Conservation (phyloP, 2,329 filamentous ascomycete genomes). For the Nothomitra cinnamomea region DNA sequence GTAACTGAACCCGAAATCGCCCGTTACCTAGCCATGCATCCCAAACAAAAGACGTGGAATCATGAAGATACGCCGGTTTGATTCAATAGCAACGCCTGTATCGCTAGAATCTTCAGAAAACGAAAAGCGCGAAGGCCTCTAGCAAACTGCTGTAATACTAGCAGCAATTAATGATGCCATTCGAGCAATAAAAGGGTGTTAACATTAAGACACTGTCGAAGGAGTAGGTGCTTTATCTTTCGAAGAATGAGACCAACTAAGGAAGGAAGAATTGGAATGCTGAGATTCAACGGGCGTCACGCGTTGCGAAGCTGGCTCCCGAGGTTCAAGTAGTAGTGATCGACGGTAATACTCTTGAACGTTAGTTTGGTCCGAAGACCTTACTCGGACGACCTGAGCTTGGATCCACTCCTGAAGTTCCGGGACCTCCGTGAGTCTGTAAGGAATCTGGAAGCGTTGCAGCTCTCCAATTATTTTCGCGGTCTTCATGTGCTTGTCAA, state of each 20-base stretch:
- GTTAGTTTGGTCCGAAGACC: conserved; percentile 42
- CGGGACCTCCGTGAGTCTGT: conserved; percentile 62
- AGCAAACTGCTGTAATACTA: background rate
- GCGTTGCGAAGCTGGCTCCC: conserved; percentile 26
- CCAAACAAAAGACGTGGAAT: conserved; percentile 1
- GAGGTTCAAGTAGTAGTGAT: conserved; percentile 67
- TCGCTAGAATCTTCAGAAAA: background rate
- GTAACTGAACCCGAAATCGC: background rate
- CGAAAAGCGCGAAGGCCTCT: background rate
- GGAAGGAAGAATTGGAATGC: background rate
- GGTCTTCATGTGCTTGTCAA: conserved; percentile 89
- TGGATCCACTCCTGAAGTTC: conserved; percentile 92
- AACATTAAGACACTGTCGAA: background rate
- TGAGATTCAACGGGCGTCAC: background rate
- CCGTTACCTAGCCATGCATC: conserved; percentile 2
- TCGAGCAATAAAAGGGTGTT: background rate
- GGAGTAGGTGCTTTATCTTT: background rate
- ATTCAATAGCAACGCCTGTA: conserved; percentile 1
- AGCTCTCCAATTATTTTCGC: conserved; percentile 92
- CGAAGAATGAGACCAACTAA: background rate
- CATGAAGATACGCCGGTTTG: conserved; percentile 3
- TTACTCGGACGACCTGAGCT: conserved; percentile 61
- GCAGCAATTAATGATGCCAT: background rate
- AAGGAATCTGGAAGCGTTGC: conserved; percentile 90
- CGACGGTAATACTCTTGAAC: conserved; percentile 61